Evolutionary conservation across 2,329 filamentous ascomycete genomes (phyloP).

Genomic region (Westerdykella sp.): DNA sequence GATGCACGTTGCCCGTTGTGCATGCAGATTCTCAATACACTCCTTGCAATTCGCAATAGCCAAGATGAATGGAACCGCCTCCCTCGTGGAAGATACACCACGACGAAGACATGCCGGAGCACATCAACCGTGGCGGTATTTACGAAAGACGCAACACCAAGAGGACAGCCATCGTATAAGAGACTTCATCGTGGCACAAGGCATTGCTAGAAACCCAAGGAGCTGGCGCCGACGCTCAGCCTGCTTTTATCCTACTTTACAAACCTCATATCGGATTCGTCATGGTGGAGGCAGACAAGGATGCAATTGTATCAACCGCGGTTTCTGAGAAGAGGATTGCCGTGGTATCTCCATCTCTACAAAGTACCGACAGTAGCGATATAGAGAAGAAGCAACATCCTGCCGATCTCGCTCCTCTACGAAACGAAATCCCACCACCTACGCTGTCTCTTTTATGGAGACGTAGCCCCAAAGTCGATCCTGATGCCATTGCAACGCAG

Average conservation of each 20-base stretch:
- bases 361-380: slow-evolving; percentile 2
- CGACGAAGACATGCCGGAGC: too few species aligned
- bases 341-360: background rate
- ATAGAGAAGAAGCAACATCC: background rate
- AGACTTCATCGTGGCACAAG: too few species aligned
- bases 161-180: too few species aligned
- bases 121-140: too few species aligned
- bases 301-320: background rate
- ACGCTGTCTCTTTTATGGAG: slow-evolving; percentile 9
- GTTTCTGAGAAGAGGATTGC: background rate
- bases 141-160: too few species aligned
- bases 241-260: background rate
- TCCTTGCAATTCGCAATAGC: slow-evolving; percentile 13
- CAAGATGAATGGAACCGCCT: slow-evolving; percentile 1
- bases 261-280: background rate
- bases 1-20: too few species aligned
- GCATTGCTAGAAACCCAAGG: too few species aligned
- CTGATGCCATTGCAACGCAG: slow-evolving; percentile 12
- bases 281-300: background rate
- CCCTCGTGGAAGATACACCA: too few species aligned
- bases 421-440: slow-evolving; percentile 4
- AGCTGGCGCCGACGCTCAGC: too few species aligned
- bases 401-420: slow-evolving; percentile 4
- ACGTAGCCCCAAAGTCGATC: slow-evolving; percentile 6
- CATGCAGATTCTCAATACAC: slow-evolving; percentile 8